Conservation (phyloP, 176 grass and related monocot species). For the Aegilops longissima region DNA sequence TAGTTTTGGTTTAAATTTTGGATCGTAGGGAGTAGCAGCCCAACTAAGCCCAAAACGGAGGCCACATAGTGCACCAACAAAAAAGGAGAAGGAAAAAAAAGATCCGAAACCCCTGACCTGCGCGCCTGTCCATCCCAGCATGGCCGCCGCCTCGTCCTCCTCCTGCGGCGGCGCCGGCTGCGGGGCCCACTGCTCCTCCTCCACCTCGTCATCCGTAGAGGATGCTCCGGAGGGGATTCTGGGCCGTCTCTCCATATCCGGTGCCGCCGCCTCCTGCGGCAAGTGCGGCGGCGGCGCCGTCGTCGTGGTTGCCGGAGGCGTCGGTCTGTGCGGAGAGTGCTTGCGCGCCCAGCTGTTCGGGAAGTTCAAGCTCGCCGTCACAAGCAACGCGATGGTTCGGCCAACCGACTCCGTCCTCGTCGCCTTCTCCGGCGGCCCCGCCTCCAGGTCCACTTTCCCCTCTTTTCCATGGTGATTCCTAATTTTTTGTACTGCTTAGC, state of each 20-base stretch:
- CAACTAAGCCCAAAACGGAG: not conserved
- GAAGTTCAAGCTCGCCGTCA: slow-evolving; percentile 92
- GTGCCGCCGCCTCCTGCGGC: slow-evolving; percentile 11
- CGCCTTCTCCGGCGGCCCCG: slow-evolving; percentile 87
- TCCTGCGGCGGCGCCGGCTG: slow-evolving; percentile 42
- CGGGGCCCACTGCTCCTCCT: slow-evolving; percentile 43
- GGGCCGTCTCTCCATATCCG: slow-evolving; percentile 25
- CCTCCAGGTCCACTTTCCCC: slow-evolving; percentile 56
- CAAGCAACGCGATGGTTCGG: slow-evolving; percentile 82
- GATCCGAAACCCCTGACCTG: slow-evolving; percentile 16
- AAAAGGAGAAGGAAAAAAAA: not conserved
- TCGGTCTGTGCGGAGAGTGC: slow-evolving; percentile 57
- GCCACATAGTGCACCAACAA: not conserved
- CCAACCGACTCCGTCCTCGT: slow-evolving; percentile 85
- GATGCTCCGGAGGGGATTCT: slow-evolving; percentile 22
- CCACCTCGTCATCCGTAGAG: not conserved
- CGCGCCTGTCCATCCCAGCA: slow-evolving; percentile 24
- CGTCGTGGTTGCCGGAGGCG: slow-evolving; percentile 42
- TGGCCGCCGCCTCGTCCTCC: slow-evolving; percentile 32
- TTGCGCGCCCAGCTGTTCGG: slow-evolving; percentile 64
- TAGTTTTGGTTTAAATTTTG: too few species aligned
- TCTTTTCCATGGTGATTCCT: not conserved
- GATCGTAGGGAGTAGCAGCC: not conserved
- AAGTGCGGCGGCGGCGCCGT: slow-evolving; percentile 59
- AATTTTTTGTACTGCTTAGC: not conserved